These are phyloP conservation scores for Talaromyces nanjingensis DNA, from an alignment of 495 filamentous ascomycete genomes.

Conservation along the genomic window DNA sequence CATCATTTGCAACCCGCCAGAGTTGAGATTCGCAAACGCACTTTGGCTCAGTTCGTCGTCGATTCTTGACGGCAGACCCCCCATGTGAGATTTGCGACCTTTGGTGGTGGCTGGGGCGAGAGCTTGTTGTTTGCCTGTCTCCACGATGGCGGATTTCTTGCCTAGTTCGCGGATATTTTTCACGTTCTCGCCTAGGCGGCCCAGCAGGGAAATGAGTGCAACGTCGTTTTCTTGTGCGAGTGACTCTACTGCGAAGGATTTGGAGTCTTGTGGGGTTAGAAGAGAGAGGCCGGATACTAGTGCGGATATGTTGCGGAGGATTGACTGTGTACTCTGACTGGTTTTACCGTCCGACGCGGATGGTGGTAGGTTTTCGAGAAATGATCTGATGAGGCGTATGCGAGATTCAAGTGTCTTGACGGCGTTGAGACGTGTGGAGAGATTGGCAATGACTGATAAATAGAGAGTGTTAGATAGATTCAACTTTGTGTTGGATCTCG, in stretches of 20 bases:
- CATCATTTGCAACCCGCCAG: not conserved
- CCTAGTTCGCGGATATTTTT: constrained; percentile 61
- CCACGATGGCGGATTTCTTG: constrained; percentile 62
- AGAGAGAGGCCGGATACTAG: constrained; percentile 49
- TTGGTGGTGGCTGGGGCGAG: not conserved
- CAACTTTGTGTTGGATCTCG: not conserved
- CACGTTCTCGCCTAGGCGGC: constrained; percentile 58
- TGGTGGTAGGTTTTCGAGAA: constrained; percentile 66
- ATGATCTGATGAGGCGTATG: constrained; percentile 72
- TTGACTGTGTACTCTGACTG: constrained; percentile 29
- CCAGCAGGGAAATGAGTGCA: constrained; percentile 61
- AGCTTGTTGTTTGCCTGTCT: constrained; percentile 32
- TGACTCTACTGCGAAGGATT: constrained; percentile 53
- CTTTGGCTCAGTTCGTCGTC: constrained; percentile 20
- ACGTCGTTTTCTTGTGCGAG: constrained; percentile 75
- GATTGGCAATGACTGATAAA: constrained; percentile 51
- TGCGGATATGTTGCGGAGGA: constrained; percentile 52
- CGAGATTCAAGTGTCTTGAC: constrained; percentile 85
- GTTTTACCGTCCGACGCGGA: constrained; percentile 45
- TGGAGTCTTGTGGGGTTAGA: constrained; percentile 42
- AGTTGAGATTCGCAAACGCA: not conserved
- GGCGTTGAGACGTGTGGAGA: constrained; percentile 85
- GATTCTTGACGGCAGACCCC: constrained; percentile 16
- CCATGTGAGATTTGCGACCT: constrained; percentile 21
- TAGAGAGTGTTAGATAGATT: constrained; percentile 13